Evolutionary conservation across 2,329 filamentous ascomycete genomes (phyloP).

Genomic region (Beauveria bassiana): DNA sequence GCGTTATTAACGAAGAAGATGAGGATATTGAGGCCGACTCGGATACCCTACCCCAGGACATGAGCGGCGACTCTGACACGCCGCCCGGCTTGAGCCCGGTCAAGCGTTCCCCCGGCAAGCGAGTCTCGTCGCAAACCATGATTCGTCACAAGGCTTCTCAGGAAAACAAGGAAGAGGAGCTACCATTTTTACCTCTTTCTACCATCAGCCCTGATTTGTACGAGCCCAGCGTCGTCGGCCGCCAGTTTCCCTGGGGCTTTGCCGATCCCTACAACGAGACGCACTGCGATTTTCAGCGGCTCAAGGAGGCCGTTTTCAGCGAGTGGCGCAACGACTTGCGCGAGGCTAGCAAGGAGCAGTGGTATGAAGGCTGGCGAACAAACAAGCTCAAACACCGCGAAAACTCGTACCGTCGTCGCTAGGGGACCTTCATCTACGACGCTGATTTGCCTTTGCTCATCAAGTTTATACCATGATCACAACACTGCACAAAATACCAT

Average conservation of each 20-base stretch:
- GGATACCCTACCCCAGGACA: constrained; percentile 33
- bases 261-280: constrained; percentile 85
- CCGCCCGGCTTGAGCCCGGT: neutral
- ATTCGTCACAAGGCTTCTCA: constrained; percentile 37
- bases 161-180: constrained; percentile 42
- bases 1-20: constrained; percentile 46
- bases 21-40: constrained; percentile 43
- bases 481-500: constrained; percentile 1
- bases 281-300: constrained; percentile 87
- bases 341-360: constrained; percentile 81
- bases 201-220: constrained; percentile 92
- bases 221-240: constrained; percentile 69
- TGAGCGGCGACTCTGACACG: neutral
- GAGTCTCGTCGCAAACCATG: constrained; percentile 38
- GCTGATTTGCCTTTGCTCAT: constrained; percentile 10
- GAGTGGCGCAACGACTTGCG: constrained; percentile 91
- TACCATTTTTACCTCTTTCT: constrained; percentile 76
- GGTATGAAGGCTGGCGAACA: constrained; percentile 94
- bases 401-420: constrained; percentile 29
- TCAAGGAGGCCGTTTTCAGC: constrained; percentile 86
- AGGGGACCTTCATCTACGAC: constrained; percentile 14
- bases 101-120: constrained; percentile 26
- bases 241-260: constrained; percentile 93
- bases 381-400: constrained; percentile 53
- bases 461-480: constrained; percentile 5